Evolutionary conservation across 768 basidiomycete genomes (phyloP).

Genomic region (Filobasidium wieringae): DNA sequence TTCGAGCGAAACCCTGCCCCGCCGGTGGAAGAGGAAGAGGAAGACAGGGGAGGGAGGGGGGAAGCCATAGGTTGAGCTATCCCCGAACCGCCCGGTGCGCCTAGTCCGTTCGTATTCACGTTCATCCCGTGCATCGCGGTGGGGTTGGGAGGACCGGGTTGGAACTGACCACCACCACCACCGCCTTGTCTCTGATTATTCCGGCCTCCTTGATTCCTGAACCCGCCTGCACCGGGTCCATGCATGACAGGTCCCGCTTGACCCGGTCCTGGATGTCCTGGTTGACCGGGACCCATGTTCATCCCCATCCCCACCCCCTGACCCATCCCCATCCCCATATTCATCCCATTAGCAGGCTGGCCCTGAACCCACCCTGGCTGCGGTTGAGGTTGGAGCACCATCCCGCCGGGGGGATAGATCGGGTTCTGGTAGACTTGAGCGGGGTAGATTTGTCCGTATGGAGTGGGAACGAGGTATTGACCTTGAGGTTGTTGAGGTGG

Average conservation of each 20-base stretch:
- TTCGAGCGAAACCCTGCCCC: neutral
- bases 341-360: too few species aligned
- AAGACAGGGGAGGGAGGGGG: neutral
- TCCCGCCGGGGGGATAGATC: too few species aligned
- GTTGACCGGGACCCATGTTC: too few species aligned
- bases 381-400: too few species aligned
- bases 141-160: neutral
- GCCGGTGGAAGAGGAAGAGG: slow-evolving; percentile 2
- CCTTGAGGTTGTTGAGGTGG: too few species aligned
- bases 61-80: neutral
- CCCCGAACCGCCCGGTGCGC: neutral
- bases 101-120: neutral
- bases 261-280: too few species aligned
- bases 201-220: neutral
- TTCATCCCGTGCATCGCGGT: neutral
- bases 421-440: too few species aligned
- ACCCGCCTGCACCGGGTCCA: neutral
- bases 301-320: neutral
- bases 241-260: neutral
- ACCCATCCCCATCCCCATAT: neutral
- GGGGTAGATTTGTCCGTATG: too few species aligned
- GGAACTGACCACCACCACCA: neutral
- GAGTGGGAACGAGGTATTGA: too few species aligned
- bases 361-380: too few species aligned
- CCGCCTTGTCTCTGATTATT: neutral